Base-by-base conservation (phyloP, 768 basidiomycete species). In the Naematelia encephala region DNA sequence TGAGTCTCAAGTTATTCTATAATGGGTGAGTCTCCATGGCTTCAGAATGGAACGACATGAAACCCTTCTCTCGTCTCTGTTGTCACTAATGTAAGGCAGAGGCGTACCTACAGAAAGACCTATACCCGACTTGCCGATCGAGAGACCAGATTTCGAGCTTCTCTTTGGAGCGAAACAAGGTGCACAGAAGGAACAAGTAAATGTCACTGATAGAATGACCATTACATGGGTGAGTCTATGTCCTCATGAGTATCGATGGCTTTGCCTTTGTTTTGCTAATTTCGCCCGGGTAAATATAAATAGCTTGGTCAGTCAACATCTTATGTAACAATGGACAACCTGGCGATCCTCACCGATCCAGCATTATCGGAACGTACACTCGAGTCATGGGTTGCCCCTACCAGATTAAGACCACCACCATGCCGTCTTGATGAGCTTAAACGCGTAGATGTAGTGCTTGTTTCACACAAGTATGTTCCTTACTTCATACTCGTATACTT, bases 291-390 rank as follows among this genome's bases (percentile, higher is more conserved):
- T 43, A 11, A 43, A 43, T 43, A n/a, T 11, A 43, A 43, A 0
- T 63, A 76, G 77, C 69, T 78, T 47, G 77, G 77, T 11, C 77
- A 78, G 58, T 77, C 76, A 0, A 78, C 77, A 0, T 64, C 67
- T 2, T 74, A 72, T 55, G 72, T 77, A 13, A 77, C 77, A 25
- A 64, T 78, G 49, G 67, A 67, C 23, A 69, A 70, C 14, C 64
- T 76, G 2, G 57, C 65, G 22, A 71, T 78, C 28, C 63, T 78
- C 23, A 78, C 77, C 26, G 77, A 78, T 55, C 77, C 77, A 1
- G 71, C 75, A 30, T 67, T 78, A 10, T 68, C 69, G 29, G 67
- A 76, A 47, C 67, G 67, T 16, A 74, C 74, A 0, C 53, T 76
- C 14, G 62, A 62, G 14, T 70, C 63, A 13, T 39, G 66, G 13